Evolutionary conservation across 2,329 filamentous ascomycete species (phyloP).

Genomic region (Magnaporthiopsis poae): DNA sequence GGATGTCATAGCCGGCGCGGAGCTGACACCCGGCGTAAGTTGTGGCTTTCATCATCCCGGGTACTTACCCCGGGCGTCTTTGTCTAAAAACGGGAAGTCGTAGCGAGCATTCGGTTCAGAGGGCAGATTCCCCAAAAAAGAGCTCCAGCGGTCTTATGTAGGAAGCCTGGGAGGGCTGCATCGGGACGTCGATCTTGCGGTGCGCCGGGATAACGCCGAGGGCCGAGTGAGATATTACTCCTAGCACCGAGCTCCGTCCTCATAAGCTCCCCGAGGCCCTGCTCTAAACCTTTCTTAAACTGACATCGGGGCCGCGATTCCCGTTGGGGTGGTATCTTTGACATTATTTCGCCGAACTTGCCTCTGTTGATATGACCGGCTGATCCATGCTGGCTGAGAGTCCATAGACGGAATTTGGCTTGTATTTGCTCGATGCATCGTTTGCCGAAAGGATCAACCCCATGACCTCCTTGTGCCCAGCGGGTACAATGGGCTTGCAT

Average conservation of each 20-base stretch:
- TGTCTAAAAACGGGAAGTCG: too few relatives aligned
- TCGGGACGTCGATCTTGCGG: background rate
- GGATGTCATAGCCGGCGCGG: too few relatives aligned
- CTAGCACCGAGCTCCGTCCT: background rate
- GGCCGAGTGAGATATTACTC: background rate
- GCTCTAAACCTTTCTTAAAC: background rate
- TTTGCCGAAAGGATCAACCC: background rate
- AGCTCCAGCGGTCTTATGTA: background rate
- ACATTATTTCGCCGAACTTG: too few relatives aligned
- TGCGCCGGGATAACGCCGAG: background rate
- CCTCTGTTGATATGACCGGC: too few relatives aligned
- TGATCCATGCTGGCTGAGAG: background rate
- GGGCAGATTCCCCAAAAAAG: background rate
- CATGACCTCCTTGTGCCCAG: background rate
- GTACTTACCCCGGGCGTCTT: background rate
- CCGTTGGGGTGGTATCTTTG: background rate
- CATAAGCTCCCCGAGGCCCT: background rate
- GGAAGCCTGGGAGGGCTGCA: background rate
- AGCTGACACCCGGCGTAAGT: background rate
- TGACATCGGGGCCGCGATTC: background rate
- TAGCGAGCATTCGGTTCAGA: background rate
- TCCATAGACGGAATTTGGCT: background rate
- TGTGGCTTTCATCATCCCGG: background rate
- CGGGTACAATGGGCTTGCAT: background rate
- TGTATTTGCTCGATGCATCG: background rate